Percentiles rank a stretch among this genome's conserved stretches.
phyloP scores from a whole-genome alignment of 768 basidiomycete species.

The Leccinum arenicola region DNA sequence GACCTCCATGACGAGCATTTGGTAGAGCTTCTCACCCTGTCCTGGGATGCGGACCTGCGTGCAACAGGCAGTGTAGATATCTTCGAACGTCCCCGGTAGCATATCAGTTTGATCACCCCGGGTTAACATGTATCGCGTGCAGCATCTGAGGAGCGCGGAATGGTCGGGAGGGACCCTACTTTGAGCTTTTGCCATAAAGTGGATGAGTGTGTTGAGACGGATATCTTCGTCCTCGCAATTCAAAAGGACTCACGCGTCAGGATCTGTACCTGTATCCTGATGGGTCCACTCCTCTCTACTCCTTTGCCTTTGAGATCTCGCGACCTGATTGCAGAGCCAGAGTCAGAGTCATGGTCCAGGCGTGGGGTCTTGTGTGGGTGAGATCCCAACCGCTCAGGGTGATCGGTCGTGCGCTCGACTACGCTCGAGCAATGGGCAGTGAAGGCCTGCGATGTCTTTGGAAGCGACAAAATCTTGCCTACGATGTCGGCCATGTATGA shows the following conservation, averaged over 20 bases:
- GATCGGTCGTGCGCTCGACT: slow-evolving; percentile 30
- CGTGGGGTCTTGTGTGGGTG: slow-evolving; percentile 69
- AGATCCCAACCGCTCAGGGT: slow-evolving; percentile 46
- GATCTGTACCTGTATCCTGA: slow-evolving; percentile 48
- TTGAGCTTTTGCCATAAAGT: slow-evolving; percentile 10
- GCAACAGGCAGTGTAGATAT: slow-evolving; percentile 56
- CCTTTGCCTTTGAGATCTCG: slow-evolving; percentile 29
- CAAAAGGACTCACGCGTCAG: slow-evolving; percentile 32
- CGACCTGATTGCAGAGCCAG: slow-evolving; percentile 62
- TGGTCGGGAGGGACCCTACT: slow-evolving; percentile 6
- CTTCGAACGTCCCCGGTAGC: slow-evolving; percentile 51
- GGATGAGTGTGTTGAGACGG: background rate
- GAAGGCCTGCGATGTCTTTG: slow-evolving; percentile 51
- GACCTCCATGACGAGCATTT: slow-evolving; percentile 55
- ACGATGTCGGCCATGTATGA: slow-evolving; percentile 38
- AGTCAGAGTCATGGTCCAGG: slow-evolving; percentile 63
- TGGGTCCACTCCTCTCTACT: slow-evolving; percentile 34
- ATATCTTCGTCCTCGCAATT: background rate
- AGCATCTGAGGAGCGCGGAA: slow-evolving; percentile 28
- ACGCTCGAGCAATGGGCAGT: slow-evolving; percentile 39
- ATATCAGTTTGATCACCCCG: slow-evolving; percentile 28
- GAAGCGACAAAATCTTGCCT: slow-evolving; percentile 41
- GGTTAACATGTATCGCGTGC: slow-evolving; percentile 42
- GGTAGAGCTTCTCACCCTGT: slow-evolving; percentile 57
- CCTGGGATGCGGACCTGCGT: slow-evolving; percentile 50